Conservation (phyloP, 2,329 filamentous ascomycete genomes). For the Alternaria alternata region DNA sequence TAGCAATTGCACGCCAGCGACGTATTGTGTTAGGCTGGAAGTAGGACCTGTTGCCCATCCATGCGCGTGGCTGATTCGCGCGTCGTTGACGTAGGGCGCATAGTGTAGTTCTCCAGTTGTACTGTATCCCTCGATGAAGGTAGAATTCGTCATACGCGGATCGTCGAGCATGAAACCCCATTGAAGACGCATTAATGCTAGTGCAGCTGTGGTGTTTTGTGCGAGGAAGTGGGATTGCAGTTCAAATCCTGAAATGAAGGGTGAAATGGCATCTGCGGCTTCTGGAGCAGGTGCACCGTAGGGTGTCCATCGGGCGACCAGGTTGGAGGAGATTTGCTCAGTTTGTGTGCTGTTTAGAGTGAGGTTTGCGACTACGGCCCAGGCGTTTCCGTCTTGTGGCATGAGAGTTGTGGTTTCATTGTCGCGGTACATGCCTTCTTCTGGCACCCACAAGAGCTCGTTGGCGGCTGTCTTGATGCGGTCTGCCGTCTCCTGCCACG, state of each 20-base stretch:
- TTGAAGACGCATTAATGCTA: slow-evolving; percentile 57
- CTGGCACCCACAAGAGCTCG: slow-evolving; percentile 58
- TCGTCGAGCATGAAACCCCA: slow-evolving; percentile 67
- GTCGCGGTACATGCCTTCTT: slow-evolving; percentile 62
- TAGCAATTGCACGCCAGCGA: slow-evolving; percentile 53
- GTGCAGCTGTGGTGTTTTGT: slow-evolving; percentile 48
- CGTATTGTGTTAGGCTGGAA: slow-evolving; percentile 52
- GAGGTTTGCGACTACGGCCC: slow-evolving; percentile 53
- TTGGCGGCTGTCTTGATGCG: slow-evolving; percentile 58
- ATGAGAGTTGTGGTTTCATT: slow-evolving; percentile 63
- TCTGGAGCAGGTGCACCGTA: slow-evolving; percentile 59
- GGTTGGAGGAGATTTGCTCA: slow-evolving; percentile 42
- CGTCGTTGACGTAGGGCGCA: slow-evolving; percentile 59
- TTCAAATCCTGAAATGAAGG: slow-evolving; percentile 60
- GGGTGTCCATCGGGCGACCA: slow-evolving; percentile 50
- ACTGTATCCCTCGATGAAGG: slow-evolving; percentile 62
- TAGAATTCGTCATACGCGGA: slow-evolving; percentile 62
- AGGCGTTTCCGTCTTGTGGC: slow-evolving; percentile 56
- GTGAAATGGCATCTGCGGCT: slow-evolving; percentile 57
- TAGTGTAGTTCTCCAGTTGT: slow-evolving; percentile 59
- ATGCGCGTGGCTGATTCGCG: slow-evolving; percentile 59
- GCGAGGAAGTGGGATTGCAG: slow-evolving; percentile 57
- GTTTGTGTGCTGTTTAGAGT: slow-evolving; percentile 41
- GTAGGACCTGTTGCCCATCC: slow-evolving; percentile 62
- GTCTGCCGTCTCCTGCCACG: slow-evolving; percentile 54